Evolutionary conservation across 1,284 basidiomycete genomes (phyloP).

Genomic region (Malassezia pachydermatis): DNA sequence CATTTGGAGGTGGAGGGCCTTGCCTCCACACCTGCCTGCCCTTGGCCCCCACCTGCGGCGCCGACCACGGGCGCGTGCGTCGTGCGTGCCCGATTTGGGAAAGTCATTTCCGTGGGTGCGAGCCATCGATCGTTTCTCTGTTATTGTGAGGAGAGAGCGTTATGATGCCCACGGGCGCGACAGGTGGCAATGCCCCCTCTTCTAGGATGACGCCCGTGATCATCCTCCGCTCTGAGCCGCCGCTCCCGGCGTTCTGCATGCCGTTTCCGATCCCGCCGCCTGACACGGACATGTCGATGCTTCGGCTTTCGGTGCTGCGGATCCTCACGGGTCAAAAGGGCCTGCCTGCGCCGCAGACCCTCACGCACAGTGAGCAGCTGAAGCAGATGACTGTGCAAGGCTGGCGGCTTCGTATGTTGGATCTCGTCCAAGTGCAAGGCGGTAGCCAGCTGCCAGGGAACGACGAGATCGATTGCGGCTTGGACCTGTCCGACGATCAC

Average conservation of each 20-base stretch:
- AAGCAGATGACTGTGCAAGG: conserved; percentile 41
- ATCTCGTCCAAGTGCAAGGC: conserved; percentile 38
- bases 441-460: conserved; percentile 17
- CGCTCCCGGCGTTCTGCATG: conserved; percentile 36
- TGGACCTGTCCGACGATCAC: conserved; percentile 39
- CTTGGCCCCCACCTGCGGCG: conserved; percentile 1
- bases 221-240: conserved; percentile 29
- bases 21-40: too few relatives aligned
- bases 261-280: conserved; percentile 38
- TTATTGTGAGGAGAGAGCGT: too few relatives aligned
- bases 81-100: neutral
- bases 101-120: neutral
- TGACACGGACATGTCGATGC: conserved; percentile 26
- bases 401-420: conserved; percentile 44
- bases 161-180: too few relatives aligned
- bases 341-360: conserved; percentile 16
- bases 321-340: conserved; percentile 38
- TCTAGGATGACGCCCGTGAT: conserved; percentile 19
- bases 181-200: neutral
- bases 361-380: conserved; percentile 39
- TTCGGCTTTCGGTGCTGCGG: conserved; percentile 36
- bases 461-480: conserved; percentile 22
- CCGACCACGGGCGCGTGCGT: conserved; percentile 1
- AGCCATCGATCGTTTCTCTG: neutral
- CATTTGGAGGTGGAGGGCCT: conserved; percentile 8